phyloP scores from a whole-genome alignment of 305 asterid genomes.

The Nicotiana rustica region DNA sequence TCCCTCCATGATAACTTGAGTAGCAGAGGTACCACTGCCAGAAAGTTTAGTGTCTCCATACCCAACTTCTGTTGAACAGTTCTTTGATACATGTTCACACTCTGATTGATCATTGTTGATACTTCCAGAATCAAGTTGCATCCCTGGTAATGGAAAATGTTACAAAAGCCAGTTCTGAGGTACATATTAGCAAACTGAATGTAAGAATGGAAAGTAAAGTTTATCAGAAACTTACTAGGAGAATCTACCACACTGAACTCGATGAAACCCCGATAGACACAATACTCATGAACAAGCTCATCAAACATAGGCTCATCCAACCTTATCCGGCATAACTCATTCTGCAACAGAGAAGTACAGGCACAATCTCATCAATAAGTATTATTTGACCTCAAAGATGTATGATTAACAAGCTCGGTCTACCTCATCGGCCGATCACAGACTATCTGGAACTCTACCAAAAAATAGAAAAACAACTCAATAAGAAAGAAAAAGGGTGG shows the following conservation, averaged over 20 bases:
- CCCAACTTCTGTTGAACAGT: constrained; percentile 49
- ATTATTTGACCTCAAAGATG: constrained; percentile 18
- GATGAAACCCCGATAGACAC: constrained; percentile 90
- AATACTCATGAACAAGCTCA: constrained; percentile 91
- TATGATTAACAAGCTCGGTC: constrained; percentile 21
- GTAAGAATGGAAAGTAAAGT: background rate
- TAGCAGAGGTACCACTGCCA: constrained; percentile 60
- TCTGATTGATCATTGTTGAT: constrained; percentile 54
- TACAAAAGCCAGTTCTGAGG: constrained; percentile 25
- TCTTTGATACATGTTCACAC: constrained; percentile 58
- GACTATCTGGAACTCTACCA: background rate
- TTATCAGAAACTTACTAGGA: constrained; percentile 49
- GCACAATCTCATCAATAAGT: constrained; percentile 2
- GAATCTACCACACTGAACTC: constrained; percentile 52
- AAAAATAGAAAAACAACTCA: background rate
- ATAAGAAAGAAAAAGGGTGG: constrained; percentile 6
- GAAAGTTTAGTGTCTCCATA: constrained; percentile 43
- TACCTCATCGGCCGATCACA: background rate
- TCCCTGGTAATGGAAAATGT: constrained; percentile 47
- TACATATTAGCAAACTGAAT: constrained; percentile 10
- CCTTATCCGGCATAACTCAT: constrained; percentile 90
- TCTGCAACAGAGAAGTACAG: constrained; percentile 60
- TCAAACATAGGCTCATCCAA: constrained; percentile 75
- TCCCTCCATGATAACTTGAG: constrained; percentile 54
- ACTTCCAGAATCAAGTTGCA: constrained; percentile 43